These are phyloP conservation scores for Hypericum perforatum DNA, from an alignment of 345 rosid genomes.

Conservation along the genomic window DNA sequence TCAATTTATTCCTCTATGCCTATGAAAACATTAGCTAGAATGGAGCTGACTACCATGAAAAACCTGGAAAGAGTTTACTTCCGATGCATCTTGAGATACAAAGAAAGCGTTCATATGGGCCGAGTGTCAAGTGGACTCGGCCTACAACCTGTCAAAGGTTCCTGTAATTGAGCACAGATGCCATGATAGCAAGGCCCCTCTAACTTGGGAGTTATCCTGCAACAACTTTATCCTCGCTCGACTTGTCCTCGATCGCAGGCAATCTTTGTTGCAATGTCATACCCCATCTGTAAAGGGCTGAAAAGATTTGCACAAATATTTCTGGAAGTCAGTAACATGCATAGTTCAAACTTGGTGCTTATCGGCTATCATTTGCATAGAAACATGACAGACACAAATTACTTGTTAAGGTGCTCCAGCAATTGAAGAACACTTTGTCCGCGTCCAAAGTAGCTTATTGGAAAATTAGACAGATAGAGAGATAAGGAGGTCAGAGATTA, in stretches of 20 bases:
- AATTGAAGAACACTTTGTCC: conserved; percentile 46
- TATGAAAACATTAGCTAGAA: no score
- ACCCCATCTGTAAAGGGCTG: conserved; percentile 71
- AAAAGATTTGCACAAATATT: conserved; percentile 7
- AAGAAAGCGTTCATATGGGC: not conserved
- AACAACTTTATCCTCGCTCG: conserved; percentile 51
- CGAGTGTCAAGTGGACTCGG: not conserved
- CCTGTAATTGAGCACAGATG: conserved; percentile 38
- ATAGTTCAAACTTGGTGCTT: not conserved
- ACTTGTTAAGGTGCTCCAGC: not conserved
- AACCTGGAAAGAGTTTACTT: not conserved
- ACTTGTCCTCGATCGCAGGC: conserved; percentile 34
- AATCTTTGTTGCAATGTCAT: conserved; percentile 57
- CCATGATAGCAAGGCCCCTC: conserved; percentile 48
- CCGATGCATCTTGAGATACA: no score
- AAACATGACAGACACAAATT: not conserved
- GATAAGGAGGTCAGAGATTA: not conserved
- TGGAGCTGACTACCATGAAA: not conserved
- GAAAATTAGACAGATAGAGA: conserved; percentile 2
- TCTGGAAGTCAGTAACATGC: no score
- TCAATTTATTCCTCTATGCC: no score
- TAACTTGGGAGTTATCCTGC: conserved; percentile 35
- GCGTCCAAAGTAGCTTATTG: conserved; percentile 65
- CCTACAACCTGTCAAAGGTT: conserved; percentile 7
- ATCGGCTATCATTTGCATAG: not conserved